Conservation (phyloP, 164 flowering plant species). For the Magnolia kwangsiensis region DNA sequence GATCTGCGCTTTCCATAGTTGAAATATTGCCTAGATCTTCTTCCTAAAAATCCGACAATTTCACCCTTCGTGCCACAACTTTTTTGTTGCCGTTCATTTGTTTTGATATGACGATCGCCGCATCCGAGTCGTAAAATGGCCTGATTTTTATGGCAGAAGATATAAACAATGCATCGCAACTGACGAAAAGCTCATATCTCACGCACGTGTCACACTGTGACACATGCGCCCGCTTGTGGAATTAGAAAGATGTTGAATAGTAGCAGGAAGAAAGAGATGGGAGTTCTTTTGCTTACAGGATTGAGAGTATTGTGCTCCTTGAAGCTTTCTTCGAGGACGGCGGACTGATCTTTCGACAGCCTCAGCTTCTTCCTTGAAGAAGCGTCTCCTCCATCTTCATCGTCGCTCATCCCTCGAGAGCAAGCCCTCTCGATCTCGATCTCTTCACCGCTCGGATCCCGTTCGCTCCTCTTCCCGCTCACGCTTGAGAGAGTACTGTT, state of each 20-base stretch:
- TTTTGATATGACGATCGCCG: too few relatives aligned
- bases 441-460: conserved; percentile 37
- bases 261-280: not conserved
- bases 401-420: conserved; percentile 68
- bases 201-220: too few relatives aligned
- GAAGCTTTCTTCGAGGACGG: conserved; percentile 78
- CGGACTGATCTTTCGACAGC: conserved; percentile 78
- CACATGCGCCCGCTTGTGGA: too few relatives aligned
- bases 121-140: too few relatives aligned
- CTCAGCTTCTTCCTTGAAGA: conserved; percentile 69
- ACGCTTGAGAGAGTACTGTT: conserved; percentile 72
- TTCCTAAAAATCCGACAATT: too few relatives aligned
- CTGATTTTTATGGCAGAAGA: too few relatives aligned
- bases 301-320: conserved; percentile 83
- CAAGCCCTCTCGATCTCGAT: conserved; percentile 41
- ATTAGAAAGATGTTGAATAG: not conserved
- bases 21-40: too few relatives aligned
- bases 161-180: too few relatives aligned
- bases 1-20: too few relatives aligned
- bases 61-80: too few relatives aligned
- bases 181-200: too few relatives aligned
- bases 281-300: conserved; percentile 49
- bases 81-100: too few relatives aligned
- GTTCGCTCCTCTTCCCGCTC: conserved; percentile 54
- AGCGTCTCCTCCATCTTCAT: conserved; percentile 65